Evolutionary conservation across 306 rosid genomes (phyloP).

Genomic region (Lotus japonicus): DNA sequence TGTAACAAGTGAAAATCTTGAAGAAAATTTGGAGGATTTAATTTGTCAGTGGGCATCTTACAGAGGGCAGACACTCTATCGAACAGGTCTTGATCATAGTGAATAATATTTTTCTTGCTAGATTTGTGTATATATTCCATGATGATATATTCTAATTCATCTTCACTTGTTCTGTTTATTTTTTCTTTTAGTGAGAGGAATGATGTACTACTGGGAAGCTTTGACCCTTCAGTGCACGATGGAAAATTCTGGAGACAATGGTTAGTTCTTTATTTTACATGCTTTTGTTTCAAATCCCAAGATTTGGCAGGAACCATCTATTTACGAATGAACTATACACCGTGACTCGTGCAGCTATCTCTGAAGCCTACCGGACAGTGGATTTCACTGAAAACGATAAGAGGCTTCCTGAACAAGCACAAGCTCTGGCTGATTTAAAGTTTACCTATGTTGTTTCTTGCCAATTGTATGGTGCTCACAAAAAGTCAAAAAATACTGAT

Average conservation of each 20-base stretch:
- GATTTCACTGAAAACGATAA: constrained; percentile 12
- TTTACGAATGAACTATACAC: constrained; percentile 8
- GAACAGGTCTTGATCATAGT: constrained; percentile 66
- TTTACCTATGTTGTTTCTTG: constrained; percentile 96
- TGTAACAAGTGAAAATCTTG: neutral
- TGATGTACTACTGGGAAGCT: constrained; percentile 88
- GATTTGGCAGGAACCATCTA: neutral
- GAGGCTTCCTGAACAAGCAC: constrained; percentile 35
- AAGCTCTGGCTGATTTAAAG: constrained; percentile 86
- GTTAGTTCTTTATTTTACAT: constrained; percentile 39
- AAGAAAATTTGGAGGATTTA: constrained; percentile 30
- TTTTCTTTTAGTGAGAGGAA: constrained; percentile 75
- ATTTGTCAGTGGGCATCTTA: constrained; percentile 83
- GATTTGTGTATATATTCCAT: constrained; percentile 4
- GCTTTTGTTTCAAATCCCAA: constrained; percentile 7
- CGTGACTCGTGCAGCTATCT: constrained; percentile 40
- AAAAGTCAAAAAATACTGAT: constrained; percentile 42
- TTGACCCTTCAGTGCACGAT: constrained; percentile 62
- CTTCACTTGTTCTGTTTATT: constrained; percentile 11
- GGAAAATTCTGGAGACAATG: constrained; percentile 53
- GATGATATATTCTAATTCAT: constrained; percentile 6
- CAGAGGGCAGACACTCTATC: constrained; percentile 92
- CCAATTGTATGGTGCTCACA: constrained; percentile 76
- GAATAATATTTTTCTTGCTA: neutral
- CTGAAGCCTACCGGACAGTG: constrained; percentile 35